phyloP scores from a whole-genome alignment of 352 stramenopile genomes.

The Globisporangium cystogenes region DNA sequence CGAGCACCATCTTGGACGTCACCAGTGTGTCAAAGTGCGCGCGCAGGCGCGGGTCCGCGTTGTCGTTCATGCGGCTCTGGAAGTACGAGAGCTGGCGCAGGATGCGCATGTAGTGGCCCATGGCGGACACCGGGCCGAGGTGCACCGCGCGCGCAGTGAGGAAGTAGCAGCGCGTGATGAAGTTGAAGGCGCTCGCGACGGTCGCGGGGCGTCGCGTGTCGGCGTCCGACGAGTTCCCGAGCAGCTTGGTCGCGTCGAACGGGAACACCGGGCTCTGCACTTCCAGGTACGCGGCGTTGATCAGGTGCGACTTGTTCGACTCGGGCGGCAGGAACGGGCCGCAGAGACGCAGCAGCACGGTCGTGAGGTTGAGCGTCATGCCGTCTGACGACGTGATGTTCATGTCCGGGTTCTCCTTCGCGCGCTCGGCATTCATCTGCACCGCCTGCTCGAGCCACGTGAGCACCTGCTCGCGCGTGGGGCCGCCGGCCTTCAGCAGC shows the following conservation, averaged over 20 bases:
- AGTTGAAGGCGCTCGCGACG: slow-evolving; percentile 84
- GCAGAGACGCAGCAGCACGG: slow-evolving; percentile 72
- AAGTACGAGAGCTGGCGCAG: slow-evolving; percentile 89
- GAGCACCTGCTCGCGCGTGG: slow-evolving; percentile 54
- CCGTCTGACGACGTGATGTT: slow-evolving; percentile 60
- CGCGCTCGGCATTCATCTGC: slow-evolving; percentile 61
- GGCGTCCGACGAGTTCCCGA: slow-evolving; percentile 19
- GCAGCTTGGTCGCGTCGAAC: slow-evolving; percentile 51
- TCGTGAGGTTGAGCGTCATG: slow-evolving; percentile 77
- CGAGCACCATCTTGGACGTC: slow-evolving; percentile 72
- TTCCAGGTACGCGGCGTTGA: slow-evolving; percentile 53
- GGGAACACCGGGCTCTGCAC: slow-evolving; percentile 58
- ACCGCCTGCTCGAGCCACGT: slow-evolving; percentile 74
- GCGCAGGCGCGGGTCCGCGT: slow-evolving; percentile 60
- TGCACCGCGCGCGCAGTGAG: slow-evolving; percentile 90
- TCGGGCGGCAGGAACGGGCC: slow-evolving; percentile 76
- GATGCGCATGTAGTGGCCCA: slow-evolving; percentile 82
- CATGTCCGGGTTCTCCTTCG: slow-evolving; percentile 75
- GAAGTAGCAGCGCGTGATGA: slow-evolving; percentile 97
- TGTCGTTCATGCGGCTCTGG: slow-evolving; percentile 73
- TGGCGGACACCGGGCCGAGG: slow-evolving; percentile 85
- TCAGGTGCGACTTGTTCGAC: slow-evolving; percentile 69
- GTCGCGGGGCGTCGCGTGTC: slow-evolving; percentile 14
- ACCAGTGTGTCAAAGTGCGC: slow-evolving; percentile 73
- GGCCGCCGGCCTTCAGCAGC: slow-evolving; percentile 54